Conservation (phyloP, 1,284 basidiomycete species). For the Anthracocystis panici-leucophaei region DNA sequence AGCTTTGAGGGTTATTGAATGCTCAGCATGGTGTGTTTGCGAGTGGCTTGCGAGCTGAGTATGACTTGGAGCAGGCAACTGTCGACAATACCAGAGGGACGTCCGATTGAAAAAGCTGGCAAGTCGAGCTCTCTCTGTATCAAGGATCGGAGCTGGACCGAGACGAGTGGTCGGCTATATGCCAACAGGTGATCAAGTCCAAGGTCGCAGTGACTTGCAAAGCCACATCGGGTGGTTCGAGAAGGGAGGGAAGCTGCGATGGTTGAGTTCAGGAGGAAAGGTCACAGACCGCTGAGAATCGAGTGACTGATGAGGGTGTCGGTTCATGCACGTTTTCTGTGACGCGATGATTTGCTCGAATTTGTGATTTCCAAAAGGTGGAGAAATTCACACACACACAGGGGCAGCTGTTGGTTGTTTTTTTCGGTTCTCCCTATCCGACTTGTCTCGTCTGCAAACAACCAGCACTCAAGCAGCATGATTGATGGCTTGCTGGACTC, state of each 20-base stretch:
- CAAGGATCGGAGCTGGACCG: conserved; percentile 1
- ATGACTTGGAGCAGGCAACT: not conserved
- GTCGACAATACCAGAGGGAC: too few relatives aligned
- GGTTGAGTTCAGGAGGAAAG: not conserved
- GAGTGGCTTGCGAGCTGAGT: conserved; percentile 5
- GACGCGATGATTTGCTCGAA: not conserved
- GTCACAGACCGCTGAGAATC: not conserved
- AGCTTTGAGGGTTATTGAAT: conserved; percentile 4
- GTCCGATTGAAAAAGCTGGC: too few relatives aligned
- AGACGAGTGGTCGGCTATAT: not conserved
- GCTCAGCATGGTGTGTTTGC: conserved; percentile 5
- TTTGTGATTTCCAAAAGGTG: not conserved
- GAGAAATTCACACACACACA: not conserved
- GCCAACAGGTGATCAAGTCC: not conserved
- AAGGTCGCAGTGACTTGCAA: not conserved
- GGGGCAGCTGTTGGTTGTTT: too few relatives aligned
- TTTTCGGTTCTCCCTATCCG: not conserved
- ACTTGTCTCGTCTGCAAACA: not conserved
- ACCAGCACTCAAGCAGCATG: not conserved
- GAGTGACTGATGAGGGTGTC: conserved; percentile 2
- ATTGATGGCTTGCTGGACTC: not conserved
- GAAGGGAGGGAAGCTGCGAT: not conserved
- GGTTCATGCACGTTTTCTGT: conserved; percentile 4
- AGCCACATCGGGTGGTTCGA: not conserved
- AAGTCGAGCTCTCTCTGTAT: too few relatives aligned